A percentile compares a stretch with the other conserved stretches of the same genome.
Conservation (phyloP, 495 filamentous ascomycete species). For the Rusavskia elegans region DNA sequence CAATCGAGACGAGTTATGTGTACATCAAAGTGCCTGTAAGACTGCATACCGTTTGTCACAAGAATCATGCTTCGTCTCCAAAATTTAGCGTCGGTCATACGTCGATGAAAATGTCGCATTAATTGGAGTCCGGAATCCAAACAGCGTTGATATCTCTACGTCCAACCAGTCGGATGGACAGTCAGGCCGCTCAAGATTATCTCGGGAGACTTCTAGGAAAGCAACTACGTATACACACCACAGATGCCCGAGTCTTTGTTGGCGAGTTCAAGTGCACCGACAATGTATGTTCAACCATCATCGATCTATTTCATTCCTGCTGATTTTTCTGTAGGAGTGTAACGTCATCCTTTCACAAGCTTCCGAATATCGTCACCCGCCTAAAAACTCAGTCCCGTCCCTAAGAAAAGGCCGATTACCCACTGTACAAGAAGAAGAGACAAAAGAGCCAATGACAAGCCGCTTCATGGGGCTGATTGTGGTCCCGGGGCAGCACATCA, state of each 20-base stretch:
- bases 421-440: constrained; percentile 13
- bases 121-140: too few species aligned
- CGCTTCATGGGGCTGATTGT: constrained; percentile 83
- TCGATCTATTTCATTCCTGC: neutral
- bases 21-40: too few species aligned
- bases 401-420: constrained; percentile 18
- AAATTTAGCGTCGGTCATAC: too few species aligned
- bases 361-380: constrained; percentile 66
- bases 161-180: constrained; percentile 19
- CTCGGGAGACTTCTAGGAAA: constrained; percentile 32
- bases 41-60: too few species aligned
- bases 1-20: too few species aligned
- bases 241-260: constrained; percentile 75
- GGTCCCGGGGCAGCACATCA: constrained; percentile 72
- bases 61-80: too few species aligned
- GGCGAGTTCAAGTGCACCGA: constrained; percentile 91
- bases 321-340: constrained; percentile 33
- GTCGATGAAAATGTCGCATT: too few species aligned
- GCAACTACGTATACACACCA: constrained; percentile 59
- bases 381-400: constrained; percentile 25
- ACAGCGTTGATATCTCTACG: too few species aligned
- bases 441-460: constrained; percentile 59
- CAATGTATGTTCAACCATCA: constrained; percentile 36
- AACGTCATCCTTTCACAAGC: constrained; percentile 78
- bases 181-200: constrained; percentile 25